A percentile compares a stretch with the other conserved stretches of the same genome.
phyloP scores from a whole-genome alignment of 768 basidiomycete species.

The Strobilomyces dryophilus region DNA sequence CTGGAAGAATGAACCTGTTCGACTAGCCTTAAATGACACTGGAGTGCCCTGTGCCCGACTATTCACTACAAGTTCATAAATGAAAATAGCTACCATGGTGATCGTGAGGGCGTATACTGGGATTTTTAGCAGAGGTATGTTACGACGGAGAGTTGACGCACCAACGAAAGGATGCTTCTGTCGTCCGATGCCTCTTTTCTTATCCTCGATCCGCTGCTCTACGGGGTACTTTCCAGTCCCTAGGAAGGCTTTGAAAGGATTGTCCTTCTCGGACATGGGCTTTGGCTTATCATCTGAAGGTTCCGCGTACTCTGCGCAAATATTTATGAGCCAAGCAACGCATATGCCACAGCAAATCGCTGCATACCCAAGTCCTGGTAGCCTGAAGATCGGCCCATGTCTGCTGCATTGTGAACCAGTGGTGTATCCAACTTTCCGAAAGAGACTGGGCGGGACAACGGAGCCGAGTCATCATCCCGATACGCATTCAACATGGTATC shows the following conservation, averaged over 20 bases:
- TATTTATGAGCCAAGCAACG: neutral
- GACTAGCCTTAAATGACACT: slow-evolving; percentile 74
- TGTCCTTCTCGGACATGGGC: slow-evolving; percentile 36
- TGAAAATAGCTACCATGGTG: slow-evolving; percentile 69
- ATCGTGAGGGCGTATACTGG: slow-evolving; percentile 61
- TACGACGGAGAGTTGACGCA: slow-evolving; percentile 31
- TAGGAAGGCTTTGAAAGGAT: slow-evolving; percentile 41
- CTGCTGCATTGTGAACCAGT: slow-evolving; percentile 46
- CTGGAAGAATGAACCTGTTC: neutral
- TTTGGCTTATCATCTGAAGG: slow-evolving; percentile 33
- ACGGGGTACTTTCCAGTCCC: slow-evolving; percentile 52
- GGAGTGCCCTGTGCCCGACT: slow-evolving; percentile 72
- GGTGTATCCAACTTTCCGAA: slow-evolving; percentile 28
- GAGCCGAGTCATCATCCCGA: slow-evolving; percentile 19
- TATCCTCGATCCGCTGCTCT: slow-evolving; percentile 83
- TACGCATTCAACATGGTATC: slow-evolving; percentile 16
- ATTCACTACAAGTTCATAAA: slow-evolving; percentile 84
- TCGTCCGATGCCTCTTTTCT: slow-evolving; percentile 78
- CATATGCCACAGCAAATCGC: neutral
- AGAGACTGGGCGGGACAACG: slow-evolving; percentile 11
- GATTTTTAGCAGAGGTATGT: neutral
- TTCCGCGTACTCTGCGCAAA: slow-evolving; percentile 60
- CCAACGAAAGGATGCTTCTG: slow-evolving; percentile 79
- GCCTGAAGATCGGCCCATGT: slow-evolving; percentile 33
- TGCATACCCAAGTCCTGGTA: slow-evolving; percentile 55